Evolutionary conservation across 805 yeast genomes (phyloP).

Genomic region (Sungouiella blattae): DNA sequence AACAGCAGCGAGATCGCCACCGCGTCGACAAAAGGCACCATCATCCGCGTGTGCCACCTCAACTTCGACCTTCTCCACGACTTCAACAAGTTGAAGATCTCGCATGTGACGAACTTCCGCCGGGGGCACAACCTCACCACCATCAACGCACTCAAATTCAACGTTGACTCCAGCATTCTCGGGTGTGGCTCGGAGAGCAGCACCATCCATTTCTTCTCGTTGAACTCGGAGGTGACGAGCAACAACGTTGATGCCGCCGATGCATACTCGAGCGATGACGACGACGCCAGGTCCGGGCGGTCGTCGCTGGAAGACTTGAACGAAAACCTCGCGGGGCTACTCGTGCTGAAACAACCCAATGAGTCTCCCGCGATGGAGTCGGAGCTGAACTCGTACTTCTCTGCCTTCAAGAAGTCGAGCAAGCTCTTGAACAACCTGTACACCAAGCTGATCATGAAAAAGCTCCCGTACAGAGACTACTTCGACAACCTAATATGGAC

Average conservation of each 20-base stretch:
- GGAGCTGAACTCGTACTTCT: conserved; percentile 11
- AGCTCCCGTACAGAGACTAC: conserved; percentile 39
- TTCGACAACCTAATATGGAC: conserved; percentile 40
- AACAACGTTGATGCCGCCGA: conserved; percentile 5
- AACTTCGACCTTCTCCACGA: conserved; percentile 4
- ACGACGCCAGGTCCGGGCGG: conserved; percentile 19
- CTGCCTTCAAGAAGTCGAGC: conserved; percentile 22
- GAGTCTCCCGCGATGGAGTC: conserved; percentile 5
- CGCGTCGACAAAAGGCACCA: conserved; percentile 43
- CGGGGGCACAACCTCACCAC: conserved; percentile 38
- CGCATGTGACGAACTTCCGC: conserved; percentile 32
- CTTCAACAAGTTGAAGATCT: conserved; percentile 15
- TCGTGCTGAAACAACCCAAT: conserved; percentile 22
- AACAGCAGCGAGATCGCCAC: conserved; percentile 32
- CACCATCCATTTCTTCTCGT: conserved; percentile 39
- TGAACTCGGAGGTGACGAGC: conserved; percentile 10
- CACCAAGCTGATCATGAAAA: conserved; percentile 35
- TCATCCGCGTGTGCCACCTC: conserved; percentile 32
- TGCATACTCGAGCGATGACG: conserved; percentile 9
- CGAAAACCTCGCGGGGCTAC: conserved; percentile 38
- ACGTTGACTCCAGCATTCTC: conserved; percentile 27
- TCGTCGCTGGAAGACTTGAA: conserved; percentile 38
- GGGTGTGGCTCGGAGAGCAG: conserved; percentile 41
- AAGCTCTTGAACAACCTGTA: conserved; percentile 32
- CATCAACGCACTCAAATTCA: conserved; percentile 34